phyloP scores from a whole-genome alignment of 164 flowering plant species.

The Warburgia ugandensis region DNA sequence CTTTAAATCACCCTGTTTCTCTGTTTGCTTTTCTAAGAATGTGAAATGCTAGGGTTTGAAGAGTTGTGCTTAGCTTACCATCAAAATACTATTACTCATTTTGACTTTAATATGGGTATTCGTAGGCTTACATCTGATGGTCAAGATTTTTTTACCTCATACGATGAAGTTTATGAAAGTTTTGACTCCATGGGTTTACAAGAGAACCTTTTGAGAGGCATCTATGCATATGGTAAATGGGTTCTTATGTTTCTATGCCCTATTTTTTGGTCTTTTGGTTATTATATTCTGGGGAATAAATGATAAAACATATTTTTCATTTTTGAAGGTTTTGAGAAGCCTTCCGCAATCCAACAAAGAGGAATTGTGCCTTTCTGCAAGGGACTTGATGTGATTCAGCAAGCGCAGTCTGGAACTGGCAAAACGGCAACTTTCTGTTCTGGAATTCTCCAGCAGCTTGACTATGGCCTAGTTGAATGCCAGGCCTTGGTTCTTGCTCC shows the following conservation, averaged over 20 bases:
- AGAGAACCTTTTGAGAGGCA: conserved; percentile 68
- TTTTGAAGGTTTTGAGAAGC: conserved; percentile 66
- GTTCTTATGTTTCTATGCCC: background rate
- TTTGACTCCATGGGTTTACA: conserved; percentile 60
- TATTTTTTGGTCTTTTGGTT: background rate
- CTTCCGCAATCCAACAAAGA: conserved; percentile 70
- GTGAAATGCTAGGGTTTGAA: too few species aligned
- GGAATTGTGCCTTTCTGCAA: conserved; percentile 69
- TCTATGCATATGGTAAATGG: conserved; percentile 60
- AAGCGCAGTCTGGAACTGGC: conserved; percentile 72
- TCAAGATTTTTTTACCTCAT: conserved; percentile 48
- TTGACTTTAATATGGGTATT: too few species aligned
- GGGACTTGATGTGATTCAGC: conserved; percentile 71
- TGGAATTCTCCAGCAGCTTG: conserved; percentile 53
- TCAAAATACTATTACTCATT: too few species aligned
- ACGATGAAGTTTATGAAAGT: conserved; percentile 50
- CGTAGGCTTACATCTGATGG: conserved; percentile 38
- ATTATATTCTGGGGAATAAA: too few species aligned
- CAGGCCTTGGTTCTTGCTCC: conserved; percentile 68
- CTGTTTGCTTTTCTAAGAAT: background rate
- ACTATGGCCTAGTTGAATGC: conserved; percentile 42
- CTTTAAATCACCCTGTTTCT: background rate
- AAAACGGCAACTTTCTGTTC: conserved; percentile 75
- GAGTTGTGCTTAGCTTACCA: too few species aligned
- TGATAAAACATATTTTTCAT: too few species aligned